Evolutionary conservation across 441 rosid genomes (phyloP).

Genomic region (Croton setiger): DNA sequence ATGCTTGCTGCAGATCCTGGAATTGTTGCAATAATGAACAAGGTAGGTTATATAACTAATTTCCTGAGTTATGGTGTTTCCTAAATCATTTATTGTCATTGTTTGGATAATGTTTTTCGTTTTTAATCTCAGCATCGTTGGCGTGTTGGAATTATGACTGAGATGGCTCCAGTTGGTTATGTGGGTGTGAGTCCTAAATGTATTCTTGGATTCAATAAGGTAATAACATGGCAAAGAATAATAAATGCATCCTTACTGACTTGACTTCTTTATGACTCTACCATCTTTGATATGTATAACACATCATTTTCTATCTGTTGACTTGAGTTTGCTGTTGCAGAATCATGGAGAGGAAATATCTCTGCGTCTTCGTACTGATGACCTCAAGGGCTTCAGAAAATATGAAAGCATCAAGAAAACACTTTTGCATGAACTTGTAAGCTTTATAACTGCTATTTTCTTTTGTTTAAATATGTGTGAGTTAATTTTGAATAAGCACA

Average conservation of each 20-base stretch:
- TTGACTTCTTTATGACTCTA: neutral
- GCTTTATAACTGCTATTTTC: constrained; percentile 18
- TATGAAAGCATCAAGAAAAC: constrained; percentile 89
- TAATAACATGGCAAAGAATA: constrained; percentile 24
- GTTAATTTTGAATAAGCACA: constrained; percentile 8
- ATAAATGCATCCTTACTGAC: constrained; percentile 6
- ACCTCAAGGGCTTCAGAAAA: constrained; percentile 91
- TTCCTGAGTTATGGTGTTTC: constrained; percentile 10
- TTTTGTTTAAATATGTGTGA: neutral
- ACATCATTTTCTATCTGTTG: constrained; percentile 6
- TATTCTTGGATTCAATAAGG: constrained; percentile 89
- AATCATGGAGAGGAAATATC: constrained; percentile 97
- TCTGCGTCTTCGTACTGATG: constrained; percentile 94
- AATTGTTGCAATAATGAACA: constrained; percentile 83
- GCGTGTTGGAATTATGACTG: constrained; percentile 89
- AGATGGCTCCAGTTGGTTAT: constrained; percentile 96
- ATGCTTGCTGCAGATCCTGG: constrained; percentile 98
- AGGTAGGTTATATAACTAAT: constrained; percentile 39
- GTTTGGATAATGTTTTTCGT: neutral
- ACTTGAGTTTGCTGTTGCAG: constrained; percentile 39
- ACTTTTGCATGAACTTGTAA: constrained; percentile 93
- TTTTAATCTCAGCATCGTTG: constrained; percentile 64
- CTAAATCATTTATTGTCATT: constrained; percentile 13
- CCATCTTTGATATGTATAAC: neutral
- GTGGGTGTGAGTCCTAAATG: constrained; percentile 92